Percentiles rank a stretch among this genome's conserved stretches.
Conservation (phyloP, 768 basidiomycete species). For the Clitopilus passeckerianus region DNA sequence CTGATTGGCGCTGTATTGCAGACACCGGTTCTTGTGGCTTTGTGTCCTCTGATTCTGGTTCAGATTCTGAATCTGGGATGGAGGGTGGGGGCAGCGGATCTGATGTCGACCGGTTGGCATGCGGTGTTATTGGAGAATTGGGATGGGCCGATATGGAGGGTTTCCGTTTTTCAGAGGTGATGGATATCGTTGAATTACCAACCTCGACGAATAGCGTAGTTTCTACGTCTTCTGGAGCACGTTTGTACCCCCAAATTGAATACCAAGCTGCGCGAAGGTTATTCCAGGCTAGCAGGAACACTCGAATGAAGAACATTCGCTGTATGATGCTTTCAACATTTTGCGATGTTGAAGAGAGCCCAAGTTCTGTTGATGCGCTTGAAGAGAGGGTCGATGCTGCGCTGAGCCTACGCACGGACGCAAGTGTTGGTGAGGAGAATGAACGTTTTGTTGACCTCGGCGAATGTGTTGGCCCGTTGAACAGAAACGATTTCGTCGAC, state of each 20-base stretch:
- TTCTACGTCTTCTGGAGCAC: not conserved
- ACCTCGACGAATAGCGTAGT: not conserved
- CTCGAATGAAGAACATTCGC: slow-evolving; percentile 67
- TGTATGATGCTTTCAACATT: slow-evolving; percentile 38
- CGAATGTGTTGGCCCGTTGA: slow-evolving; percentile 28
- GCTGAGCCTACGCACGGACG: slow-evolving; percentile 19
- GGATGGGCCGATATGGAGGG: not conserved
- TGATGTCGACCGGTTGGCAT: not conserved
- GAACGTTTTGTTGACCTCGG: slow-evolving; percentile 45
- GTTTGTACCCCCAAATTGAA: slow-evolving; percentile 25
- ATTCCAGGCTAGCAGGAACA: slow-evolving; percentile 67
- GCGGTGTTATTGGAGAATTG: not conserved
- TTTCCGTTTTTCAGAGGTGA: not conserved
- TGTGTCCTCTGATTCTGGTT: slow-evolving; percentile 2
- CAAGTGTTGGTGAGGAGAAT: slow-evolving; percentile 57
- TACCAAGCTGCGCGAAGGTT: slow-evolving; percentile 59
- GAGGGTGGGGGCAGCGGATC: not conserved
- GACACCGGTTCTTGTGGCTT: slow-evolving; percentile 1
- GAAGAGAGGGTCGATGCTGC: slow-evolving; percentile 18
- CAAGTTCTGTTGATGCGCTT: slow-evolving; percentile 18
- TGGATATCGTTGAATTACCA: not conserved
- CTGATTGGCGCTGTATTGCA: slow-evolving; percentile 10
- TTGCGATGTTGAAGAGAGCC: slow-evolving; percentile 17
- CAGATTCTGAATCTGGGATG: slow-evolving; percentile 7
- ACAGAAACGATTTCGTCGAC: slow-evolving; percentile 50